These are phyloP conservation scores for Nicotiana tomentosiformis DNA, from an alignment of 257 asterid species.

Conservation along the genomic window DNA sequence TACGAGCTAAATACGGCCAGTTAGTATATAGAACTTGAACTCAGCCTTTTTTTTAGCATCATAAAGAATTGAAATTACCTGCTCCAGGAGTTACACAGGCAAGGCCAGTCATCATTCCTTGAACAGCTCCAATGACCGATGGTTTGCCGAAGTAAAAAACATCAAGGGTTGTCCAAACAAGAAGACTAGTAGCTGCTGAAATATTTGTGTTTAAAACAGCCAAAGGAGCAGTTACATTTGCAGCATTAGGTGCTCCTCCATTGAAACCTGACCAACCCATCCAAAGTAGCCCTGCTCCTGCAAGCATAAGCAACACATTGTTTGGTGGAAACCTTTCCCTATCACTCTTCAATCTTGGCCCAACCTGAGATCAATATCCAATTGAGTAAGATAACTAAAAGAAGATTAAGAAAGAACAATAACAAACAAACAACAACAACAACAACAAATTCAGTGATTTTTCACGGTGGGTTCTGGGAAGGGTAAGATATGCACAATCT, in stretches of 20 bases:
- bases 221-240: constrained; percentile 59
- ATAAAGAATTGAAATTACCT: constrained; percentile 29
- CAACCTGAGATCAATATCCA: constrained; percentile 38
- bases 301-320: constrained; percentile 72
- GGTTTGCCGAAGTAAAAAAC: constrained; percentile 82
- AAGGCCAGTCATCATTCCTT: constrained; percentile 91
- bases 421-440: not conserved
- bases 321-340: constrained; percentile 87
- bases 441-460: too few species aligned
- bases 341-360: constrained; percentile 76
- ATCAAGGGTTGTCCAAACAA: constrained; percentile 84
- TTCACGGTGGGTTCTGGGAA: too few species aligned
- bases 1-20: not conserved
- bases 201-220: constrained; percentile 75
- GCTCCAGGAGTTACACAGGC: constrained; percentile 96
- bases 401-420: not conserved
- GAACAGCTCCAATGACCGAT: constrained; percentile 84
- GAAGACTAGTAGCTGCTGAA: constrained; percentile 85
- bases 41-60: not conserved
- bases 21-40: not conserved
- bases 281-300: constrained; percentile 91
- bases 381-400: not conserved
- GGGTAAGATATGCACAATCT: too few species aligned
- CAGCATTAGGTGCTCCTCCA: constrained; percentile 91
- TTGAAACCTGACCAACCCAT: constrained; percentile 99